Evolutionary conservation across 495 filamentous ascomycete genomes (phyloP), one percentile per base, ranked within the genome.

Genomic region (Trichoderma asperelloides): DNA sequence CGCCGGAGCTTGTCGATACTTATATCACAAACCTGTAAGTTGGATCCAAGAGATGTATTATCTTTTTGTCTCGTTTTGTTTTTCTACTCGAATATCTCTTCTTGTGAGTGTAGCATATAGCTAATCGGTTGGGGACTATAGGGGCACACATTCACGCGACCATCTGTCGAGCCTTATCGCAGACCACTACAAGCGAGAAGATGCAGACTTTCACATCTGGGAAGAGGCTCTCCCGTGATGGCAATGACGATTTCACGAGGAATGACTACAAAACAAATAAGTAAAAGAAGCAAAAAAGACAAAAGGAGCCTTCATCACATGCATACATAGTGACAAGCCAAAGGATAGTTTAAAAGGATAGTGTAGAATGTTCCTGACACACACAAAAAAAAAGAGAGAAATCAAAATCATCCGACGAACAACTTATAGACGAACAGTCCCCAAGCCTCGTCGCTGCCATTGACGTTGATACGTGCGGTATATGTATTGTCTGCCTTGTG

Each of bases 1-100:
- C 89, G 2, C 85, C 90, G 9, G 89, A 94, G 67, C 77, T 93
- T 66, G 85, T 97, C 37, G 90, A 95, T 71, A 85, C 95, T 43
- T 96, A 96, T 73, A 89, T 97, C 69, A 96, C 93, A 12, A 97
- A 97, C 76, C 78, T 97, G 91, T 93, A 81, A 83, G 91, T 86
- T 64, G 43, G 1, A 25, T 8, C 12, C 33, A 2, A 33, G 33
- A 37, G 5, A 37, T 7, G 33, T 37, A 37, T 37, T 8, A 4
- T 8, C 9, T 37, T 37, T 37, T 8, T 37, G 33, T 8, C 6
- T 37, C 33, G 33, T 7, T 37, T 37, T 37, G 0, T 37, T 8
- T 8, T 37, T 37, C 5, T 37, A 37, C 9, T 7, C 33, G 33
- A 37, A 37, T 57, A 18, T 18, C 28, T 60, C 39, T 27, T n/a